Evolutionary conservation across 2,329 filamentous ascomycete species (phyloP).

Genomic region (Penicillium palitans): DNA sequence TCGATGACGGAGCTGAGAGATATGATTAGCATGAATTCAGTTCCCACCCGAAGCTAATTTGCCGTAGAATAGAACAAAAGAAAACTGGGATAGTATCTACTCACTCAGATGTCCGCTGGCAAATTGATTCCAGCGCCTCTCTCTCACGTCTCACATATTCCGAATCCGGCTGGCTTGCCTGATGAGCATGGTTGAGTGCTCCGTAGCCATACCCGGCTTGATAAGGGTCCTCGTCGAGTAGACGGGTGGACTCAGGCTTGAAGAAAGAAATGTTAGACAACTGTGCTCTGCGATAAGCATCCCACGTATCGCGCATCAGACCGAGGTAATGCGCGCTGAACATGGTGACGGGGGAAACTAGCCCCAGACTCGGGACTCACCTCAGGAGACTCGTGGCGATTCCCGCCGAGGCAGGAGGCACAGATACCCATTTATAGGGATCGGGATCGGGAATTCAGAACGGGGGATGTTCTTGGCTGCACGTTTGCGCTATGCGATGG

Average conservation of each 20-base stretch:
- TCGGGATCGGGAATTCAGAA: background rate
- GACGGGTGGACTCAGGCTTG: slow-evolving; percentile 45
- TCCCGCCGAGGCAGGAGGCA: slow-evolving; percentile 45
- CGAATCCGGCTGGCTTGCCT: slow-evolving; percentile 42
- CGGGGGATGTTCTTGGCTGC: background rate
- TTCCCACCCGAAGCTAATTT: background rate
- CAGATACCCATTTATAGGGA: slow-evolving; percentile 45
- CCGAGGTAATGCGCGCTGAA: slow-evolving; percentile 18
- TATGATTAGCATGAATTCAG: background rate
- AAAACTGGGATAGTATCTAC: slow-evolving; percentile 9
- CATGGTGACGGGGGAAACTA: background rate
- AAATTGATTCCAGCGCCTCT: slow-evolving; percentile 49
- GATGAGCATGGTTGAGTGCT: slow-evolving; percentile 39
- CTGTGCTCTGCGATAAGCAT: background rate
- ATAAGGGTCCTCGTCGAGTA: slow-evolving; percentile 49
- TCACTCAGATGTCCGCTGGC: slow-evolving; percentile 50
- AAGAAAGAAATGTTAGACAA: slow-evolving; percentile 15
- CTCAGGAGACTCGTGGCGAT: slow-evolving; percentile 42
- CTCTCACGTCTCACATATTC: slow-evolving; percentile 46
- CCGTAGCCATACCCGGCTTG: slow-evolving; percentile 47
- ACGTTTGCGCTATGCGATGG: slow-evolving; percentile 18
- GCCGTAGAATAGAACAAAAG: background rate
- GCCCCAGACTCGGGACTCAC: slow-evolving; percentile 19
- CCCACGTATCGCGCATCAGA: slow-evolving; percentile 14
- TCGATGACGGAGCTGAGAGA: slow-evolving; percentile 44